Percentiles rank a stretch among this genome's conserved stretches.
These are phyloP conservation scores for Delitschia confertaspora DNA, from an alignment of 495 filamentous ascomycete species.

Conservation along the genomic window DNA sequence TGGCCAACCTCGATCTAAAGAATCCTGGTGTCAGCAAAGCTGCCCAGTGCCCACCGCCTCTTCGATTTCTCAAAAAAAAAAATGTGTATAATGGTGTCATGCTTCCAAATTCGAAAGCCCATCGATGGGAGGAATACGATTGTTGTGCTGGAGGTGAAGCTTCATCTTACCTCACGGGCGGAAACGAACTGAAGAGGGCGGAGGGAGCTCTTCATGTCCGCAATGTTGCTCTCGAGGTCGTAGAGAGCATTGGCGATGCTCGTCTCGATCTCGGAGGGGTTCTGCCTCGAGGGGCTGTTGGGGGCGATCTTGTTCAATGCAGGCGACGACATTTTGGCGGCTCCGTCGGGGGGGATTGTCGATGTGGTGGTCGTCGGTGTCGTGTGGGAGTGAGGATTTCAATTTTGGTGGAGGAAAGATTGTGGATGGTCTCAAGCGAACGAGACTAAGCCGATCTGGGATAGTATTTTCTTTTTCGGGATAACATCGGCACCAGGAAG, in stretches of 20 bases:
- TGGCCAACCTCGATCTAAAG: slow-evolving; percentile 93
- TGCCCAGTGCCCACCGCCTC: slow-evolving; percentile 47
- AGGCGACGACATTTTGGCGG: slow-evolving; percentile 44
- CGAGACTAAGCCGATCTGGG: too few species aligned
- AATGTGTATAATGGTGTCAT: slow-evolving; percentile 14
- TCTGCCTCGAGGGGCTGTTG: slow-evolving; percentile 88
- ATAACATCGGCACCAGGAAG: too few species aligned
- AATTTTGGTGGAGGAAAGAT: too few species aligned
- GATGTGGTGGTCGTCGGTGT: slow-evolving; percentile 1
- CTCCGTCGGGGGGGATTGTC: slow-evolving; percentile 2
- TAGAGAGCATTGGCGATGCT: slow-evolving; percentile 89
- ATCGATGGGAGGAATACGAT: slow-evolving; percentile 11
- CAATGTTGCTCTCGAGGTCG: slow-evolving; percentile 95
- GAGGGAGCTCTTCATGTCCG: slow-evolving; percentile 87
- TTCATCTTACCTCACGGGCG: slow-evolving; percentile 88
- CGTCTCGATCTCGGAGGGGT: slow-evolving; percentile 90
- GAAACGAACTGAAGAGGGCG: slow-evolving; percentile 94
- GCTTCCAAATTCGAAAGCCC: slow-evolving; percentile 7
- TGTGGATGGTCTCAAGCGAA: too few species aligned
- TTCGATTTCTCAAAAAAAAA: slow-evolving; percentile 37
- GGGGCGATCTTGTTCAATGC: slow-evolving; percentile 94
- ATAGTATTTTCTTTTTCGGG: too few species aligned
- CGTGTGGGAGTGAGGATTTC: background rate
- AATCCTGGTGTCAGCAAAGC: slow-evolving; percentile 59
- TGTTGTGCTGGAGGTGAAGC: slow-evolving; percentile 15